These are phyloP conservation scores for Pneumocystis oryctolagi DNA, from an alignment of 1,139 yeast genomes.

Conservation along the genomic window DNA sequence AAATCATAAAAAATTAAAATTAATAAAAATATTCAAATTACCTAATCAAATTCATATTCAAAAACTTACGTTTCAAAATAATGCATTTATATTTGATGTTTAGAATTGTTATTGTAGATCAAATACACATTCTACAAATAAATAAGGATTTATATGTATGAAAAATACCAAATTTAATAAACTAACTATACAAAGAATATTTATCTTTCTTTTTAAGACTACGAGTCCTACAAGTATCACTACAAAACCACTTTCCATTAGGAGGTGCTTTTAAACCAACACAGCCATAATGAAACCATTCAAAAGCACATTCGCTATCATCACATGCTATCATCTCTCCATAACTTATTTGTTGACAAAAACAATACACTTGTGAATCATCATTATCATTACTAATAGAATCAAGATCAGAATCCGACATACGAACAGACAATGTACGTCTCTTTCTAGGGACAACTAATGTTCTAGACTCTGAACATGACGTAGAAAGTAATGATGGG, in stretches of 20 bases:
- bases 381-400: constrained; percentile 16
- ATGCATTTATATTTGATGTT: too few species aligned
- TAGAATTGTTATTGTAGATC: neutral
- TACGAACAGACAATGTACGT: constrained; percentile 2
- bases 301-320: constrained; percentile 61
- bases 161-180: neutral
- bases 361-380: constrained; percentile 41
- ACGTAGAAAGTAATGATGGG: constrained; percentile 2
- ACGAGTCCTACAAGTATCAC: constrained; percentile 15
- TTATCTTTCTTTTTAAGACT: constrained; percentile 1
- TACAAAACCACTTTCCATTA: constrained; percentile 30
- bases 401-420: constrained; percentile 1
- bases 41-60: too few species aligned
- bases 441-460: constrained; percentile 2
- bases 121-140: neutral
- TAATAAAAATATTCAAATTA: too few species aligned
- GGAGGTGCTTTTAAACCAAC: constrained; percentile 48
- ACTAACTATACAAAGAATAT: neutral
- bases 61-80: too few species aligned
- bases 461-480: constrained; percentile 1
- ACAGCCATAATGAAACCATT: constrained; percentile 74
- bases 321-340: constrained; percentile 93
- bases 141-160: neutral
- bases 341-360: constrained; percentile 71
- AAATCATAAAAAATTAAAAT: too few species aligned